Evolutionary conservation across 345 rosid species (phyloP).

Genomic region (Limnanthes douglasii): DNA sequence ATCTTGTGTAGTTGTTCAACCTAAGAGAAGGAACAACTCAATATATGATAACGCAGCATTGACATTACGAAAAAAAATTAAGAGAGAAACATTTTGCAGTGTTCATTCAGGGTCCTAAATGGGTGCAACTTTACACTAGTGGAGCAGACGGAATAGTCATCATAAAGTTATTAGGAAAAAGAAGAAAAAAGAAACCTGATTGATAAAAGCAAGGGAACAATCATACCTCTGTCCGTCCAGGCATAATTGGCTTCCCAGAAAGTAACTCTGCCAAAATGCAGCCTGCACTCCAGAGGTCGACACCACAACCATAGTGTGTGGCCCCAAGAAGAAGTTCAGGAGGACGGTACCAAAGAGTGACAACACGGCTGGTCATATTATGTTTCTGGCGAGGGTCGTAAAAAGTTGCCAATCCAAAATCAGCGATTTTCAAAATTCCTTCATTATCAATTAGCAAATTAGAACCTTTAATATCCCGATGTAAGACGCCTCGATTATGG

Average conservation of each 20-base stretch:
- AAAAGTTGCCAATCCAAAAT: conserved; percentile 84
- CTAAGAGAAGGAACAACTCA: conserved; percentile 22
- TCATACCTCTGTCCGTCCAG: conserved; percentile 93
- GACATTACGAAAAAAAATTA: no score
- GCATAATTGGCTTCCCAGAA: conserved; percentile 79
- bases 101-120: no score
- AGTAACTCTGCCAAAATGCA: conserved; percentile 89
- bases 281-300: conserved; percentile 97
- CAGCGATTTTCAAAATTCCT: conserved; percentile 75
- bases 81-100: no score
- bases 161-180: no score
- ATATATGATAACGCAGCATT: no score
- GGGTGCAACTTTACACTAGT: no score
- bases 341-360: conserved; percentile 94
- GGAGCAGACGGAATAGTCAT: no score
- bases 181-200: no score
- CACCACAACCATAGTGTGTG: conserved; percentile 47
- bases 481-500: conserved; percentile 64
- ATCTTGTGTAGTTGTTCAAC: conserved; percentile 92
- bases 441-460: conserved; percentile 70
- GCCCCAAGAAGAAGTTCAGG: conserved; percentile 95
- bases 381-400: conserved; percentile 45
- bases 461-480: conserved; percentile 86
- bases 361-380: conserved; percentile 79
- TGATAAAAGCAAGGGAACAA: no score